Evolutionary conservation across 331 rosid species (phyloP), one percentile per base, ranked within the genome.

Genomic region (Telfairia occidentalis): DNA sequence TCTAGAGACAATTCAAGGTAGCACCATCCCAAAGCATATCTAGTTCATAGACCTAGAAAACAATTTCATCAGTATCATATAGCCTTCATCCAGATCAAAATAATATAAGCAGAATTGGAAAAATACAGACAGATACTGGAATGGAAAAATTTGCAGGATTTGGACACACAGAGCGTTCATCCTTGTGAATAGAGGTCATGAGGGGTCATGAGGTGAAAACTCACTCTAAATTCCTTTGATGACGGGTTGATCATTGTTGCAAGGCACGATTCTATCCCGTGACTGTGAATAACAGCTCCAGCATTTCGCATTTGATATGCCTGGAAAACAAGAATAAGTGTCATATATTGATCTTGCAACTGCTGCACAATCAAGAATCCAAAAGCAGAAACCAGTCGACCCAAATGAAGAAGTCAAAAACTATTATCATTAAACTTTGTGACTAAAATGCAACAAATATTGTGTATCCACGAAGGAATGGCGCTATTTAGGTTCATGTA

Each of bases 231-330:
- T 80, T 95, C 98, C 78, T 90, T 95, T 46, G 97, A 76, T 54
- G 81, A 84, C 59, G 98, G 97, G 64, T 90, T 84, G 83, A 91
- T 78, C 96, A 95, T 91, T 67, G 98, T 91, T 71, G 79, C 93
- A 45, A 91, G 91, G 80, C 98, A 95, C 75, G 97, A 90, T 81
- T 95, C 97, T 6, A 91, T 85, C 77, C 97, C 97, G 49, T 95
- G 97, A 85, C 96, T 91, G 71, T 91, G 96, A 74, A 88, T 85
- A 78, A 90, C 92, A 81, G 98, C 97, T 67, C 92, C 97, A 49
- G 97, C 95, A 72, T 85, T 80, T 66, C 93, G 85, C 90, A 83
- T 83, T 71, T 90, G 88, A 85, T 90, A 95, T 73, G 97, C 96
- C 97, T 95, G 79, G 55, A 78, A 76, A 58, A 71, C 43, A 81